phyloP scores from a whole-genome alignment of 2,329 filamentous ascomycete species.

The Rutstroemia sp. region DNA sequence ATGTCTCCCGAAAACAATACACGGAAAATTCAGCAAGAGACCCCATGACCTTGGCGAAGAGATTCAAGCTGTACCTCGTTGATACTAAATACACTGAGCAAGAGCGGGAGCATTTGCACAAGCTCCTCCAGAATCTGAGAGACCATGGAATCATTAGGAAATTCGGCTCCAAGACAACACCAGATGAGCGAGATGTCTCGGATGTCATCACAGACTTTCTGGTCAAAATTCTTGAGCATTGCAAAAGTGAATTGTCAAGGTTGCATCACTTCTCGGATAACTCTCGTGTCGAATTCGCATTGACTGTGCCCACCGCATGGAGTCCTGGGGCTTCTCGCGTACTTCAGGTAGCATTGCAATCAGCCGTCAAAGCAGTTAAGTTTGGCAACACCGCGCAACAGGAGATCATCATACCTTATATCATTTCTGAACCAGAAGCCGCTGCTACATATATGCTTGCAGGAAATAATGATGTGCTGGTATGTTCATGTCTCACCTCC shows the following conservation, averaged over 20 bases:
- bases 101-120: not conserved
- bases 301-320: slow-evolving; percentile 15
- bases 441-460: slow-evolving; percentile 22
- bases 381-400: slow-evolving; percentile 9
- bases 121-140: not conserved
- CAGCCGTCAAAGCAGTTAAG: not conserved
- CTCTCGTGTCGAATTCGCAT: slow-evolving; percentile 6
- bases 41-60: not conserved
- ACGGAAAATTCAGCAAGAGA: not conserved
- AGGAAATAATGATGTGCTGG: slow-evolving; percentile 1
- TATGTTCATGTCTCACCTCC: not conserved
- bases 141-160: not conserved
- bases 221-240: not conserved
- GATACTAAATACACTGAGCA: not conserved
- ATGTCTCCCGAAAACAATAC: not conserved
- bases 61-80: not conserved
- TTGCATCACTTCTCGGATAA: not conserved
- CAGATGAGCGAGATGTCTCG: not conserved
- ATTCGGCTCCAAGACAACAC: not conserved
- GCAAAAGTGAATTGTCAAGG: not conserved
- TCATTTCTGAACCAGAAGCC: slow-evolving; percentile 26
- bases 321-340: slow-evolving; percentile 8
- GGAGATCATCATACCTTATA: slow-evolving; percentile 9
- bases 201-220: not conserved
- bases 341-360: slow-evolving; percentile 9